Evolutionary conservation across 2,329 filamentous ascomycete species (phyloP), one percentile per base, ranked within the genome.

Genomic region (Metarhizium rileyi): DNA sequence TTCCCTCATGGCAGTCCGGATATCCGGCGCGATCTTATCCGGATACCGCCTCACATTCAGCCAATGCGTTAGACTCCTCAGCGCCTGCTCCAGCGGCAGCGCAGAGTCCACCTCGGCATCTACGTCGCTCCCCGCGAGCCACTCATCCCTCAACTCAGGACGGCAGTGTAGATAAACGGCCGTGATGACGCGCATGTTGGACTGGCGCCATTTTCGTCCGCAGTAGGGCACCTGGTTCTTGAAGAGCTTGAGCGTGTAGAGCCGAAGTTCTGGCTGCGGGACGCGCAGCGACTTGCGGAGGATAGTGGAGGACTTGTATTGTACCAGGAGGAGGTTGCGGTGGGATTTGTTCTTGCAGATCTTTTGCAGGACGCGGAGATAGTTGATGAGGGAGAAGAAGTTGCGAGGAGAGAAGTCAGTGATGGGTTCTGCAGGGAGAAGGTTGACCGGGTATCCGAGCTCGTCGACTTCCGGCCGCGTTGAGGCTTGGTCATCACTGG

Each of bases 191-290:
- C 91, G 87, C 93, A 98, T 98, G 67, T 98, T 97, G 58, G 83
- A 84, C 70, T 97, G 93, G 14, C 93, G 84, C 93, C 93, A 98
- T 71, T 98, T 98, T 41, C 93, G 84, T 22, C 93, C 91, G 66
- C 91, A 97, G 73, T 95, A 98, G 1, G 93, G 93, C 4, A 98
- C 93, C 67, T 98, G 93, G 53, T 90, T 93, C 69, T 98, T 98
- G 82, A 97, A 97, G 0, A 98, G 78, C 69, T 98, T 98, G 58
- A 98, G 80, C 0, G 93, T 95, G 71, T 97, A 97, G 41, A 95
- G 82, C 5, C 93, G 83, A 38, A 98, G 76, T 60, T 89, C 80
- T 2, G 84, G 84, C 61, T 98, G 89, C 0, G 91, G 91, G 22
- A 96, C 86, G 58, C 93, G 91, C 16, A 98, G 80, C 5, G 87